Evolutionary conservation across 2,329 filamentous ascomycete species (phyloP).

Genomic region (Chlorencoelia australis): DNA sequence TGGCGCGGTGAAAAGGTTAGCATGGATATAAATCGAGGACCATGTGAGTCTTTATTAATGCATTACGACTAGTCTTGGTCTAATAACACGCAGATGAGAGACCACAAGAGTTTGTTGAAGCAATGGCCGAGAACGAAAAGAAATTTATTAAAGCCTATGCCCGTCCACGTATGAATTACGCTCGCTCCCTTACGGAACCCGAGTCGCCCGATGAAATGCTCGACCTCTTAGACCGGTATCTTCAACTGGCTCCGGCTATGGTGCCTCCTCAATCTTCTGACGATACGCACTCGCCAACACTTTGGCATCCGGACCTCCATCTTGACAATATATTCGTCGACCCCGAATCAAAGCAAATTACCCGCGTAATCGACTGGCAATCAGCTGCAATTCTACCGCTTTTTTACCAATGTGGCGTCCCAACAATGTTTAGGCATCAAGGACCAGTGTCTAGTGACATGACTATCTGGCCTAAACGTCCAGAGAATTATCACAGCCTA

Average conservation of each 20-base stretch:
- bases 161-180: slow-evolving; percentile 9
- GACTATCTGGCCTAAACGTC: slow-evolving; percentile 3
- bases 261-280: slow-evolving; percentile 6
- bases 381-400: slow-evolving; percentile 4
- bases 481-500: slow-evolving; percentile 7
- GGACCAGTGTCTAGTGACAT: slow-evolving; percentile 1
- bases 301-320: slow-evolving; percentile 18
- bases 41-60: slow-evolving; percentile 5
- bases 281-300: slow-evolving; percentile 12
- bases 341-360: slow-evolving; percentile 14
- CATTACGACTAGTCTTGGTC: background rate
- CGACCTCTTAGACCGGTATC: slow-evolving; percentile 11
- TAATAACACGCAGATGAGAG: slow-evolving; percentile 3
- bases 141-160: slow-evolving; percentile 9
- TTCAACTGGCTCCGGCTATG: slow-evolving; percentile 12
- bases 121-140: slow-evolving; percentile 10
- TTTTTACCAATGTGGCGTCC: slow-evolving; percentile 9
- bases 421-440: slow-evolving; percentile 8
- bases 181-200: slow-evolving; percentile 11
- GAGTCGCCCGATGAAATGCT: slow-evolving; percentile 11
- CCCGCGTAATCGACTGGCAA: slow-evolving; percentile 11
- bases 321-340: slow-evolving; percentile 17
- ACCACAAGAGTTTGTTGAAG: slow-evolving; percentile 5
- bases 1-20: slow-evolving; percentile 7
- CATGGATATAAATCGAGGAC: slow-evolving; percentile 9